A percentile compares a stretch with the other conserved stretches of the same genome.
Evolutionary conservation across 768 basidiomycete genomes (phyloP).

Genomic region (Exsudoporus frostii): DNA sequence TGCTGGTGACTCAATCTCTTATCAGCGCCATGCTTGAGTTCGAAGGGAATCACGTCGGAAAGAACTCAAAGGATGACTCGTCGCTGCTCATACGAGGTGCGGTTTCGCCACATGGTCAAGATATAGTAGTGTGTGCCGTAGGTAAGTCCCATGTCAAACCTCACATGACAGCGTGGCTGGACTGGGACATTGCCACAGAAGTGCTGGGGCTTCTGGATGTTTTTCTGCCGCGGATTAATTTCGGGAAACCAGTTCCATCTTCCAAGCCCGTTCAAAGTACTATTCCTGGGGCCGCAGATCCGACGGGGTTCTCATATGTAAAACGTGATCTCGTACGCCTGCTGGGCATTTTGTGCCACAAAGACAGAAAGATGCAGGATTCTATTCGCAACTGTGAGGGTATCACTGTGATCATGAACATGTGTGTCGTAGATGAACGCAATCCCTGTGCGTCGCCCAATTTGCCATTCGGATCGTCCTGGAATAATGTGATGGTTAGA

Average conservation of each 20-base stretch:
- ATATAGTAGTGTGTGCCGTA: conserved; percentile 53
- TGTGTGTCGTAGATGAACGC: conserved; percentile 86
- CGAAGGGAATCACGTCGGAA: conserved; percentile 32
- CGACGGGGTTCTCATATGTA: conserved; percentile 73
- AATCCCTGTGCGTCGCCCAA: conserved; percentile 76
- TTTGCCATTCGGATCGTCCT: background rate
- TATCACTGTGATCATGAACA: conserved; percentile 77
- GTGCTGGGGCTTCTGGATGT: conserved; percentile 69
- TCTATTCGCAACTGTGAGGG: conserved; percentile 67
- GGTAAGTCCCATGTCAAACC: conserved; percentile 39
- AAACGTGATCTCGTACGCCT: conserved; percentile 90
- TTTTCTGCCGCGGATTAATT: conserved; percentile 85
- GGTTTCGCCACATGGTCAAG: conserved; percentile 37
- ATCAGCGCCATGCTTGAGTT: conserved; percentile 52
- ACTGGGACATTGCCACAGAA: conserved; percentile 51
- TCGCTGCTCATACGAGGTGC: conserved; percentile 45
- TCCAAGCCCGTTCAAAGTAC: conserved; percentile 2
- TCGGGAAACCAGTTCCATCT: conserved; percentile 55
- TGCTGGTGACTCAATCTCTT: conserved; percentile 75
- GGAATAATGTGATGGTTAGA: conserved; percentile 37
- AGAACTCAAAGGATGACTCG: conserved; percentile 11
- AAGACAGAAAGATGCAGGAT: conserved; percentile 67
- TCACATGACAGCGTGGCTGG: background rate
- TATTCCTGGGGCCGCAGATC: conserved; percentile 33
- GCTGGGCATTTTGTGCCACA: conserved; percentile 73